Percentiles rank a stretch among this genome's conserved stretches.
phyloP scores from a whole-genome alignment of 495 filamentous ascomycete species.

The Jackrogersella multiformis region DNA sequence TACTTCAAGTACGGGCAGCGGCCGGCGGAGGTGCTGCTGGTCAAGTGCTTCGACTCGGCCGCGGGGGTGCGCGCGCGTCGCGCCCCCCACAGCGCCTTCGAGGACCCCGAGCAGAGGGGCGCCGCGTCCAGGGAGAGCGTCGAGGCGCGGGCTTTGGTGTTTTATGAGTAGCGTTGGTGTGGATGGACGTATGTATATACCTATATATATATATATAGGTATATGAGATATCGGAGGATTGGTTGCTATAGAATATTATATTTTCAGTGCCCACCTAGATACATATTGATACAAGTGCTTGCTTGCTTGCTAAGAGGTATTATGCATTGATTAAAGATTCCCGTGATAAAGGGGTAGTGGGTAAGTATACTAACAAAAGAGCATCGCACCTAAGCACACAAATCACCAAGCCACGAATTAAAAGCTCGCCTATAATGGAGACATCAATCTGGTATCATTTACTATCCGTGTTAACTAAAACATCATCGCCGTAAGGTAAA shows the following conservation, averaged over 20 bases:
- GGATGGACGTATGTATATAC: not conserved
- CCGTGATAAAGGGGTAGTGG: not conserved
- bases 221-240: too few relatives aligned
- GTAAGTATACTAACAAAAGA: not conserved
- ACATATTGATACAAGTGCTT: too few relatives aligned
- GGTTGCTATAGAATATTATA: too few relatives aligned
- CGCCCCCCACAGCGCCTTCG: constrained; percentile 70
- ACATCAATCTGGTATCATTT: constrained; percentile 37
- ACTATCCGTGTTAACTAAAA: constrained; percentile 14
- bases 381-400: not conserved
- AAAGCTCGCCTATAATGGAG: not conserved
- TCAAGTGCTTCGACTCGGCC: constrained; percentile 75
- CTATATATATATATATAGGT: too few relatives aligned
- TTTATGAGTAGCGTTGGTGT: constrained; percentile 42
- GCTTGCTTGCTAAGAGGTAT: too few relatives aligned
- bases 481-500: constrained; percentile 3
- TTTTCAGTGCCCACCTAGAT: too few relatives aligned
- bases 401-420: not conserved
- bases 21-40: constrained; percentile 66
- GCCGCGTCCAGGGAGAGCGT: constrained; percentile 65
- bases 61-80: constrained; percentile 65
- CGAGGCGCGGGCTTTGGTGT: constrained; percentile 67
- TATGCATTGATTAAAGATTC: too few relatives aligned
- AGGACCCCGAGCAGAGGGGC: constrained; percentile 58
- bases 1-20: constrained; percentile 74